phyloP scores from a whole-genome alignment of 805 yeast genomes.

The Blastobotrys chiropterorum region DNA sequence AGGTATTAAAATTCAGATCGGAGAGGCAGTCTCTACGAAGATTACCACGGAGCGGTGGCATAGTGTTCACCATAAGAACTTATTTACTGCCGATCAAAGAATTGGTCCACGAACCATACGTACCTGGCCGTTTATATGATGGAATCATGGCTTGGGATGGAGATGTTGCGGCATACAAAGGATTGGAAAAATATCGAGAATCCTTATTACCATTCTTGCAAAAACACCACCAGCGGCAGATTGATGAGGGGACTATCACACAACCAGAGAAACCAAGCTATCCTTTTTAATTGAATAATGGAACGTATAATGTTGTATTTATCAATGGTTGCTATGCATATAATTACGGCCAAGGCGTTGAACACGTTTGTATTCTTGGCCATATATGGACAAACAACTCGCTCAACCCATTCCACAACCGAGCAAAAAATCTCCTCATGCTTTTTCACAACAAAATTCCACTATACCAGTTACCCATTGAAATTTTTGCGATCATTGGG shows the following conservation, averaged over 20 bases:
- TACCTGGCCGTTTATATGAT: not conserved
- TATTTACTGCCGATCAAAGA: constrained; percentile 25
- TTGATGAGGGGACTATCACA: not conserved
- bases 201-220: not conserved
- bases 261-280: not conserved
- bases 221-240: not conserved
- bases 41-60: constrained; percentile 42
- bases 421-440: too few relatives aligned
- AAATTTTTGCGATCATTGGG: not conserved
- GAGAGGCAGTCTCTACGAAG: constrained; percentile 57
- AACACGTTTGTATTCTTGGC: not conserved
- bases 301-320: too few relatives aligned
- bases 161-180: not conserved
- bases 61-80: constrained; percentile 50
- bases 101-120: not conserved
- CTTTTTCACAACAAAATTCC: too few relatives aligned
- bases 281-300: constrained; percentile 1
- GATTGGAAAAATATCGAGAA: not conserved
- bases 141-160: not conserved
- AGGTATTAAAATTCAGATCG: constrained; percentile 47
- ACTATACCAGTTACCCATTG: not conserved
- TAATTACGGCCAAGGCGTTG: not conserved
- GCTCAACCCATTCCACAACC: too few relatives aligned
- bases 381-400: too few relatives aligned
- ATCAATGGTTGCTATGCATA: not conserved